These are phyloP conservation scores for Skeletonema grethae DNA, from an alignment of 108 stramenopile genomes.

Conservation along the genomic window DNA sequence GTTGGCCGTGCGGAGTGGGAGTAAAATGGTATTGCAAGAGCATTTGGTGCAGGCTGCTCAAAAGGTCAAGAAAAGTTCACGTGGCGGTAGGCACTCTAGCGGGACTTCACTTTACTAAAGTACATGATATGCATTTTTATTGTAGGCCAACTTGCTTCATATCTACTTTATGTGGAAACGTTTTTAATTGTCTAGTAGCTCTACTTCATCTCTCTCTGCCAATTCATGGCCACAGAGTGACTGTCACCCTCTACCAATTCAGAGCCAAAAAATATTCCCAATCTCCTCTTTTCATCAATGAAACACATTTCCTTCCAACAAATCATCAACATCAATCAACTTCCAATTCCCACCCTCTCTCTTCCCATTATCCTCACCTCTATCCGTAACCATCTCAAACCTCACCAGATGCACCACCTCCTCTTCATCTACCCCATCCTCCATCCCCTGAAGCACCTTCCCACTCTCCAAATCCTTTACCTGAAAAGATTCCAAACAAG, in stretches of 20 bases:
- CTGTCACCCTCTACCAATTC: too few relatives aligned
- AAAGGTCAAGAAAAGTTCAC: slow-evolving; percentile 31
- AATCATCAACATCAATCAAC: slow-evolving; percentile 3
- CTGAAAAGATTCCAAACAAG: slow-evolving; percentile 4
- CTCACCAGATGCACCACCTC: slow-evolving; percentile 2
- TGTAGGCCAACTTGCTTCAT: too few relatives aligned
- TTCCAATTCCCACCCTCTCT: slow-evolving; percentile 2
- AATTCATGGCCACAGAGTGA: too few relatives aligned
- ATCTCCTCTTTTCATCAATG: neutral
- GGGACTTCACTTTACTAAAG: neutral
- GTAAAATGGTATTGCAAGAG: slow-evolving; percentile 45
- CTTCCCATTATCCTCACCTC: neutral
- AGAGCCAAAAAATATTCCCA: too few relatives aligned
- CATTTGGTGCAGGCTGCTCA: slow-evolving; percentile 63
- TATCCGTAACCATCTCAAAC: slow-evolving; percentile 1
- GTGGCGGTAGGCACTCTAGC: neutral
- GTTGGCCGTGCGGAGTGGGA: slow-evolving; percentile 63
- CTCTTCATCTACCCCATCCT: neutral
- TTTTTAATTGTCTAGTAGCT: too few relatives aligned
- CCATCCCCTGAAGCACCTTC: neutral
- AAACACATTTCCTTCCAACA: slow-evolving; percentile 4
- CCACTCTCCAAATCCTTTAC: neutral
- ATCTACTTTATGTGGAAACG: too few relatives aligned
- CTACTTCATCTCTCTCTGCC: too few relatives aligned
- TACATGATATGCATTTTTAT: too few relatives aligned